Base-by-base conservation (phyloP, 2,329 filamentous ascomycete genomes). In the Hymenoscyphus fructigenus region DNA sequence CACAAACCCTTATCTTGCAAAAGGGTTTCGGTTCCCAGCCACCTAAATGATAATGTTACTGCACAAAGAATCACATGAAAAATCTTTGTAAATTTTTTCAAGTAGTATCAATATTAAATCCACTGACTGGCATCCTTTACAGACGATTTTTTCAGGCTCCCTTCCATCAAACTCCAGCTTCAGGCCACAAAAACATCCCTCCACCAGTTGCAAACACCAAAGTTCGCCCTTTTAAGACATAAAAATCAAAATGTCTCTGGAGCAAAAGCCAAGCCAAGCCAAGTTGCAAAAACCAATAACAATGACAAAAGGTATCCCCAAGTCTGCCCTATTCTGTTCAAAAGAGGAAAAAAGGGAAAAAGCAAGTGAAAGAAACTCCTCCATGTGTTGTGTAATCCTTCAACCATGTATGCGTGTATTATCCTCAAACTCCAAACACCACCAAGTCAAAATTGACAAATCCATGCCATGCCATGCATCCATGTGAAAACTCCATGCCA, bases 391-490 rank as follows among this genome's bases (percentile, higher is more conserved):
- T 26, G 20, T 53, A 28, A 53, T 53, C 47, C 12, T 57, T 50
- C 55, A 23, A 44, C 44, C n/a, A 56, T 47, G 23, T 29, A 23
- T 44, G 29, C 23, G 14, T 41, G 23, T 59, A n/a, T 4, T 17
- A 15, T 15, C 20, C 17, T 29, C 41, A 50, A 59, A 66, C 60
- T 58, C 64, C 61, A 60, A 63, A 63, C 64, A 60, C 53, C 60
- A 57, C 34, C 26, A 38, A 53, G 23, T 53, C 20, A 53, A 23
- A 50, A 53, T 53, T 53, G 47, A 23, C 47, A 32, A 32, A 32
- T 7, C 29, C 29, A 32, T 32, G 5, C 29, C 29, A 32, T 32
- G 29, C 29, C 20, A 53, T 23, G 47, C 20, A 53, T 53, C 47
- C 47, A 53, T 53, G 4, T 53, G 47, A 53, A 26, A 53, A 53